Percentiles rank a stretch among this genome's conserved stretches.
Conservation (phyloP, 441 rosid genomes). For the Pelargonium citronellum region DNA sequence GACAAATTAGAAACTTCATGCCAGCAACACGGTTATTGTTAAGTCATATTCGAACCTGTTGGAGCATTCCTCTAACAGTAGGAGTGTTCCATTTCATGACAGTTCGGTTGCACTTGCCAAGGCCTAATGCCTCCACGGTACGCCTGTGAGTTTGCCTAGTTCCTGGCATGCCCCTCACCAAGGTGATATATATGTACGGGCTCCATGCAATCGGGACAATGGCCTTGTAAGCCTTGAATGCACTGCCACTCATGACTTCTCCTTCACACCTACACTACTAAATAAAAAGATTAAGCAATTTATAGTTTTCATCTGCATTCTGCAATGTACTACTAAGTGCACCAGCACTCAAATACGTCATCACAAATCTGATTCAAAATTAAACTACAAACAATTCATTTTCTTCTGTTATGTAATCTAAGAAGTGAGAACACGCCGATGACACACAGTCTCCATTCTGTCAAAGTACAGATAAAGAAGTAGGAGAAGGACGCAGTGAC, state of each 20-base stretch:
- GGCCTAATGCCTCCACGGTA: slow-evolving; percentile 84
- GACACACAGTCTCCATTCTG: no score
- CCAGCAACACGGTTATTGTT: not conserved
- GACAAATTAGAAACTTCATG: not conserved
- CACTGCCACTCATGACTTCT: slow-evolving; percentile 32
- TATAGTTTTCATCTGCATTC: not conserved
- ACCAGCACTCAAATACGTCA: not conserved
- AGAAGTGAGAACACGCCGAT: no score
- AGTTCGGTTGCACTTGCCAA: slow-evolving; percentile 82
- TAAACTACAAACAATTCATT: no score
- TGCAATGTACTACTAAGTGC: not conserved
- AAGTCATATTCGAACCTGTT: slow-evolving; percentile 48
- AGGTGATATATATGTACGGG: slow-evolving; percentile 67
- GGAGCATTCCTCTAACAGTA: slow-evolving; percentile 78
- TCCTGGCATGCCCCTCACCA: slow-evolving; percentile 89
- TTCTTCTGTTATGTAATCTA: no score
- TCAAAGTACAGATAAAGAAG: no score
- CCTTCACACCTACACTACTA: slow-evolving; percentile 4
- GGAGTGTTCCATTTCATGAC: slow-evolving; percentile 76
- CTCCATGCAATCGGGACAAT: slow-evolving; percentile 73
- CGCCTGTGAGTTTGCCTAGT: slow-evolving; percentile 88
- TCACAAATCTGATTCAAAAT: not conserved
- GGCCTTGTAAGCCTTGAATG: slow-evolving; percentile 45
- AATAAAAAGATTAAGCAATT: not conserved
- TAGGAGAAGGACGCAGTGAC: no score